Percentiles rank a stretch among this genome's conserved stretches.
Evolutionary conservation across 306 rosid species (phyloP).

Genomic region (Dicorynia guianensis): DNA sequence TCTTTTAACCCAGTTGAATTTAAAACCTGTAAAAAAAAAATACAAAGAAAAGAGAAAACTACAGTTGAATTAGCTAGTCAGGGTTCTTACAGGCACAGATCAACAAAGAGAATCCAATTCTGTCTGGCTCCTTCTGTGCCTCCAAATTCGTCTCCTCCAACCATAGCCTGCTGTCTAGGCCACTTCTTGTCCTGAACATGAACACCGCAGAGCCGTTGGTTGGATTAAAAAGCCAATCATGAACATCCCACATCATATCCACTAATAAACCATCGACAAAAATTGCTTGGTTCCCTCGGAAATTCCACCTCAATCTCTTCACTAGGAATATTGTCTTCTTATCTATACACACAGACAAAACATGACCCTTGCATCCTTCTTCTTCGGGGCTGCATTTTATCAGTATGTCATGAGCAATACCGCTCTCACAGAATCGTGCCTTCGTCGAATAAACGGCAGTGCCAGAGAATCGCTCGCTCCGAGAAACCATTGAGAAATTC

Average conservation of each 20-base stretch:
- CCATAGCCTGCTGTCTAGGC: constrained; percentile 84
- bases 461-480: constrained; percentile 63
- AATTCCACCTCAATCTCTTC: constrained; percentile 85
- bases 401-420: constrained; percentile 66
- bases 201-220: constrained; percentile 60
- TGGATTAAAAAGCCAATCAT: constrained; percentile 80
- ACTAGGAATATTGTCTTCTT: constrained; percentile 69
- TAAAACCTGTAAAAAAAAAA: not conserved
- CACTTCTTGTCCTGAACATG: constrained; percentile 89
- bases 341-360: constrained; percentile 63
- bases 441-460: constrained; percentile 60
- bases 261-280: constrained; percentile 86
- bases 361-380: constrained; percentile 44
- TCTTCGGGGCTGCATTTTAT: constrained; percentile 63
- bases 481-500: constrained; percentile 58
- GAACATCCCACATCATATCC: constrained; percentile 97
- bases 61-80: constrained; percentile 40
- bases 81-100: constrained; percentile 74
- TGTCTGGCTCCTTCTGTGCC: constrained; percentile 48
- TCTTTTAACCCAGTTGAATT: not conserved
- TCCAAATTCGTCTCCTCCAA: constrained; percentile 73
- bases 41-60: not conserved
- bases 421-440: constrained; percentile 62
- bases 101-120: constrained; percentile 68
- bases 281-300: constrained; percentile 87